Percentiles rank a stretch among this genome's conserved stretches.
These are phyloP conservation scores for Mycena leptocephala DNA, from an alignment of 768 basidiomycete species.

Conservation along the genomic window DNA sequence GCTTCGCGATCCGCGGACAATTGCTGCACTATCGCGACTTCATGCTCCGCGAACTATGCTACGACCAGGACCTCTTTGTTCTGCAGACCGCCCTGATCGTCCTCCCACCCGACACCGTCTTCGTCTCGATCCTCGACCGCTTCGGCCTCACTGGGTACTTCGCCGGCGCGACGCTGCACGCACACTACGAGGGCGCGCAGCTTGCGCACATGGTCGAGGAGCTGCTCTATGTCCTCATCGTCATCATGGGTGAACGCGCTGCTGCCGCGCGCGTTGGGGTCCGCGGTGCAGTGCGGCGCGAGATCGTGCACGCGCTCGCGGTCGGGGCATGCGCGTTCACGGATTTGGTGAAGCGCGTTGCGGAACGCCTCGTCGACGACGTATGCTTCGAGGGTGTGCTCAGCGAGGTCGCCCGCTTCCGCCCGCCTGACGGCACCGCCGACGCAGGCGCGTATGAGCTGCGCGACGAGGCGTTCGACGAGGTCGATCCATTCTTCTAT, in stretches of 20 bases:
- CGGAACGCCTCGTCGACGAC: conserved; percentile 91
- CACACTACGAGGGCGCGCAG: conserved; percentile 79
- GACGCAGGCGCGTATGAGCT: conserved; percentile 94
- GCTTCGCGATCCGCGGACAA: conserved; percentile 95
- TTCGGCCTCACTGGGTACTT: conserved; percentile 90
- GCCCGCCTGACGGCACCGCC: conserved; percentile 81
- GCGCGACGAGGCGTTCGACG: conserved; percentile 84
- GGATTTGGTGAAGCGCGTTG: conserved; percentile 91
- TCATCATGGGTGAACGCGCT: conserved; percentile 87
- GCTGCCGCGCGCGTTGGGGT: conserved; percentile 81
- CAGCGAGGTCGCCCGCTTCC: conserved; percentile 85
- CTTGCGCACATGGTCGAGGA: conserved; percentile 93
- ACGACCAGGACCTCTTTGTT: conserved; percentile 93
- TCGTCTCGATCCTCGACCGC: conserved; percentile 92
- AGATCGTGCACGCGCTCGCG: conserved; percentile 93
- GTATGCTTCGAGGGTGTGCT: conserved; percentile 87
- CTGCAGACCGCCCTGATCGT: conserved; percentile 89
- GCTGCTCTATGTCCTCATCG: conserved; percentile 89
- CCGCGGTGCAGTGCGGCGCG: conserved; percentile 78
- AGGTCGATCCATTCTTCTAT: conserved; percentile 96
- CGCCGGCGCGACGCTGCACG: conserved; percentile 73
- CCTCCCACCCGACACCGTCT: conserved; percentile 83
- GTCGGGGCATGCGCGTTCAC: conserved; percentile 92
- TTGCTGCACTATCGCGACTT: conserved; percentile 97
- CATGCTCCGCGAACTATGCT: conserved; percentile 95